Percentiles rank a stretch among this genome's conserved stretches.
phyloP scores from a whole-genome alignment of 495 filamentous ascomycete genomes.

The Lophium mytilinum region DNA sequence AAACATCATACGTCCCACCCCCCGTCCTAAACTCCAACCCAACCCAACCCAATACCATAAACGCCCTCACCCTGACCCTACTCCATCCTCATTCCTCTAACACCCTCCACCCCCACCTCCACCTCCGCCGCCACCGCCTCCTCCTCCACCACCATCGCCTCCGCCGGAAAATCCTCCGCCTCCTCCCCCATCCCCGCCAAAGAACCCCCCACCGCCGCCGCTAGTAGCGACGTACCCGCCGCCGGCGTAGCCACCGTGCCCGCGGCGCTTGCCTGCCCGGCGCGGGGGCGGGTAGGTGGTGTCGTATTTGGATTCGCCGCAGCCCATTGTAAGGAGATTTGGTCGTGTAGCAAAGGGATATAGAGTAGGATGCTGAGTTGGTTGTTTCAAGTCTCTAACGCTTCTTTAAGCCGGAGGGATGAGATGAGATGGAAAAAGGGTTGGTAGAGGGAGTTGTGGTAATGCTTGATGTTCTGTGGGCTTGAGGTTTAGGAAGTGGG shows the following conservation, averaged over 20 bases:
- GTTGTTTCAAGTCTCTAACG: too few species aligned
- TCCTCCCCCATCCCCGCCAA: conserved; percentile 75
- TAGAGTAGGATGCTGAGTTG: background rate
- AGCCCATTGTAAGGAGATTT: background rate
- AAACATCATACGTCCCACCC: background rate
- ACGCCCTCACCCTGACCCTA: background rate
- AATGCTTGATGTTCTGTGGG: too few species aligned
- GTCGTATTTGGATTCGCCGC: background rate
- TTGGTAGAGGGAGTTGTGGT: too few species aligned
- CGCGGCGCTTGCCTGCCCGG: background rate
- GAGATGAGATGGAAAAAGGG: too few species aligned
- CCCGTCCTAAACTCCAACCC: background rate
- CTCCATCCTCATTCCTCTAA: background rate
- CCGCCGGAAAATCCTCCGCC: conserved; percentile 52
- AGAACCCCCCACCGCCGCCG: conserved; percentile 73
- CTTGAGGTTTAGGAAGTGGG: too few species aligned
- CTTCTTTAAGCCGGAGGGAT: too few species aligned
- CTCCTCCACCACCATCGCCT: conserved; percentile 31
- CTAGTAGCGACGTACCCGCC: conserved; percentile 38
- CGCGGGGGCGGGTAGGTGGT: background rate
- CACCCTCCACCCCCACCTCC: conserved; percentile 8
- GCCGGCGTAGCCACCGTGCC: background rate
- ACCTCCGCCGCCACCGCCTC: conserved; percentile 44
- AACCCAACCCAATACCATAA: background rate
- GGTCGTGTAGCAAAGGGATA: too few species aligned